A percentile compares a stretch with the other conserved stretches of the same genome.
phyloP scores from a whole-genome alignment of 139 green algal genomes.

The Micromonas pusilla region DNA sequence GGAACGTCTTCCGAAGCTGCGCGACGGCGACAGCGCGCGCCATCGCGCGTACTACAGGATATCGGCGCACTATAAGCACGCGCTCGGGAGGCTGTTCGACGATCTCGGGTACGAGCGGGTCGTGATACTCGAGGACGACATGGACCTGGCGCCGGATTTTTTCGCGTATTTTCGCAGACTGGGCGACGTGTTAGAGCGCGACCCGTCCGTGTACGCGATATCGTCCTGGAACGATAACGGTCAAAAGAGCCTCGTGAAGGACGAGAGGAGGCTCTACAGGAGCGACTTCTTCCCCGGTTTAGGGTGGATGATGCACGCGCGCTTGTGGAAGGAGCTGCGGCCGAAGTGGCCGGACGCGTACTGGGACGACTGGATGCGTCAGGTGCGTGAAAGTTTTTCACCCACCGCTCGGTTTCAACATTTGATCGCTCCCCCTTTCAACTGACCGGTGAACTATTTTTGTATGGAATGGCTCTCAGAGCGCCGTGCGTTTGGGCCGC shows the following conservation, averaged over 20 bases:
- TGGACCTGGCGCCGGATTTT: conserved; percentile 24
- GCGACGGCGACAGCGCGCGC: not conserved
- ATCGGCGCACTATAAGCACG: conserved; percentile 7
- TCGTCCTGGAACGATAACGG: conserved; percentile 59
- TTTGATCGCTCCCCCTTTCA: too few relatives aligned
- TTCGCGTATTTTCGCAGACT: conserved; percentile 17
- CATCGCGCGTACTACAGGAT: conserved; percentile 24
- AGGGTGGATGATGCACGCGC: conserved; percentile 50
- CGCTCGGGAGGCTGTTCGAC: conserved; percentile 14
- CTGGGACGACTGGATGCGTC: conserved; percentile 47
- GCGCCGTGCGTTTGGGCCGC: not conserved
- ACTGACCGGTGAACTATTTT: too few relatives aligned
- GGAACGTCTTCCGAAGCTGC: not conserved
- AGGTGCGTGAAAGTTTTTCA: too few relatives aligned
- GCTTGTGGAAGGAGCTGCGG: conserved; percentile 45
- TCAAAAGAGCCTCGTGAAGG: conserved; percentile 29
- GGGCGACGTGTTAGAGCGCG: conserved; percentile 40
- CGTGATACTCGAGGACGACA: conserved; percentile 31
- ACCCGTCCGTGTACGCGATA: conserved; percentile 44
- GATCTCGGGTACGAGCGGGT: not conserved
- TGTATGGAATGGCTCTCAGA: too few relatives aligned
- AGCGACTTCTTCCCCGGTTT: conserved; percentile 54
- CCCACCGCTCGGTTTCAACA: too few relatives aligned
- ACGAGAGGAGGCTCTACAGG: conserved; percentile 35
- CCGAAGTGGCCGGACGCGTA: conserved; percentile 36